phyloP scores from a whole-genome alignment of 2,329 filamentous ascomycete species.

The Aschersonia sp. region DNA sequence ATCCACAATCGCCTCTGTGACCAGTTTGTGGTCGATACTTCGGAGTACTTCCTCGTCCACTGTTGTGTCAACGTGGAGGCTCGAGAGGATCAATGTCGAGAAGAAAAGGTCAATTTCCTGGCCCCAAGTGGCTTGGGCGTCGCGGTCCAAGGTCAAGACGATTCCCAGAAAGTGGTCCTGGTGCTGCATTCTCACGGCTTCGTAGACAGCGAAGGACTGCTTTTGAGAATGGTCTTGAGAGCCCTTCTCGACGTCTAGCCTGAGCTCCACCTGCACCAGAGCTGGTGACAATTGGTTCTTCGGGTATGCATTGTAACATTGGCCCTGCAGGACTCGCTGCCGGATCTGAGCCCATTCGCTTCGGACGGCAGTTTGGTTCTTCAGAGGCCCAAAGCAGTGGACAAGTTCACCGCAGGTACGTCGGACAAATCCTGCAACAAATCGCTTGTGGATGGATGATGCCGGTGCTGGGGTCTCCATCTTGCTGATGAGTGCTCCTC shows the following conservation, averaged over 20 bases:
- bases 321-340: constrained; percentile 1
- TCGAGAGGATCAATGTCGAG: constrained; percentile 1
- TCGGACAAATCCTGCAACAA: constrained; percentile 5
- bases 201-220: not conserved
- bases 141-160: not conserved
- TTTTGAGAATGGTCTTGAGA: not conserved
- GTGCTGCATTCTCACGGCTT: not conserved
- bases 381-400: constrained; percentile 3
- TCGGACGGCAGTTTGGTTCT: not conserved
- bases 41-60: not conserved
- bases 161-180: constrained; percentile 1
- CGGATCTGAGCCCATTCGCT: constrained; percentile 1
- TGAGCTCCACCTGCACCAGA: not conserved
- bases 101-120: constrained; percentile 3
- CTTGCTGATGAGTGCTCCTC: not conserved
- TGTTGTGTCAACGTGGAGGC: not conserved
- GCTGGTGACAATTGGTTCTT: not conserved
- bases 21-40: not conserved
- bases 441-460: constrained; percentile 2
- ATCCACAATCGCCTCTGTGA: constrained; percentile 5
- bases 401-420: constrained; percentile 2
- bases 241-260: not conserved
- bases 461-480: not conserved
- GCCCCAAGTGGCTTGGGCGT: too few relatives aligned
- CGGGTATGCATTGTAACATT: constrained; percentile 1